Evolutionary conservation across 257 asterid genomes (phyloP).

Genomic region (Mentha longifolia): DNA sequence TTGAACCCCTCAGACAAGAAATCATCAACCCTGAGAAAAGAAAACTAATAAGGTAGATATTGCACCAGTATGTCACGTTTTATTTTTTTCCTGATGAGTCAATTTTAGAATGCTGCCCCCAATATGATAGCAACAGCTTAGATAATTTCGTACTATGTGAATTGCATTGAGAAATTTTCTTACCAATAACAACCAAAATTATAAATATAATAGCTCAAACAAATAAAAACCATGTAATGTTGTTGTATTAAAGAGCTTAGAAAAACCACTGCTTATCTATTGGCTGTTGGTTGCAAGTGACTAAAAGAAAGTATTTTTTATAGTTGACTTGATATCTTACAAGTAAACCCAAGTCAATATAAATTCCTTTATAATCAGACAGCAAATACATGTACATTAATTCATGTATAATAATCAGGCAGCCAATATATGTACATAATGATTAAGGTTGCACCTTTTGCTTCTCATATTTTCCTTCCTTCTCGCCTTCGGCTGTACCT

Average conservation of each 20-base stretch:
- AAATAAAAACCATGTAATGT: background rate
- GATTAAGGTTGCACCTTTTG: slow-evolving; percentile 41
- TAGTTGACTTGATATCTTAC: slow-evolving; percentile 26
- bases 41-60: background rate
- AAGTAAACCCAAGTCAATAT: slow-evolving; percentile 22
- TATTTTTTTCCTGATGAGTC: background rate
- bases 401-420: slow-evolving; percentile 7
- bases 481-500: slow-evolving; percentile 22
- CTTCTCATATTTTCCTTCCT: slow-evolving; percentile 34
- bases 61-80: too few relatives aligned
- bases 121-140: background rate
- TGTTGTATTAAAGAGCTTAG: background rate
- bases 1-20: slow-evolving; percentile 50
- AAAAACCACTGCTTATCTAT: background rate
- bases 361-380: slow-evolving; percentile 17
- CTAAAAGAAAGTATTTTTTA: slow-evolving; percentile 2
- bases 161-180: background rate
- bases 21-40: slow-evolving; percentile 41
- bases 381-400: background rate
- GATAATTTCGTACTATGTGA: background rate
- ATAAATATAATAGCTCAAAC: background rate
- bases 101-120: slow-evolving; percentile 12
- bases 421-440: background rate
- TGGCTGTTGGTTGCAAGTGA: slow-evolving; percentile 3
- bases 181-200: background rate